Evolutionary conservation across 1,139 yeast genomes (phyloP).

Genomic region (Kodamaea sp.): DNA sequence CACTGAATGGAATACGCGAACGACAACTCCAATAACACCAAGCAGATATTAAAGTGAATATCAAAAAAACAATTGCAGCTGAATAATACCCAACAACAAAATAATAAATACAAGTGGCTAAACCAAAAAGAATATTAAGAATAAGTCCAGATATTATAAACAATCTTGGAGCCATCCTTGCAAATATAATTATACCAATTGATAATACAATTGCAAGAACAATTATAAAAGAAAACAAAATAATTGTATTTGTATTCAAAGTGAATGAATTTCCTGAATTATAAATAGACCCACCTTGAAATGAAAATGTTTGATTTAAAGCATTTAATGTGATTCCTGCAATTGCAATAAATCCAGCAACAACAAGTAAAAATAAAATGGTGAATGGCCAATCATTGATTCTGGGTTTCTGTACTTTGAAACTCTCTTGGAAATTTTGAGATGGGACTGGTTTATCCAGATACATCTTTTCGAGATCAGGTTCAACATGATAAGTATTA

Average conservation of each 20-base stretch:
- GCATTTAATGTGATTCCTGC: conserved; percentile 68
- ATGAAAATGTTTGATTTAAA: conserved; percentile 51
- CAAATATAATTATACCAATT: conserved; percentile 51
- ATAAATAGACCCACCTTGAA: conserved; percentile 68
- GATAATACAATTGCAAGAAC: conserved; percentile 62
- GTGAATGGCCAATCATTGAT: conserved; percentile 75
- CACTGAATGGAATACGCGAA: conserved; percentile 66
- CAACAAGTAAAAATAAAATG: conserved; percentile 55
- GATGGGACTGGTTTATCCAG: conserved; percentile 35
- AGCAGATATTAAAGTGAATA: conserved; percentile 61
- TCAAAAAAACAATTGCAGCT: conserved; percentile 72
- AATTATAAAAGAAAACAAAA: conserved; percentile 65
- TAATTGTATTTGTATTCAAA: conserved; percentile 68
- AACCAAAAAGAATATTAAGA: conserved; percentile 61
- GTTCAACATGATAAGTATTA: conserved; percentile 13
- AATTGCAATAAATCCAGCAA: conserved; percentile 68
- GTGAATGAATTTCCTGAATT: conserved; percentile 51
- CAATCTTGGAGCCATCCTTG: conserved; percentile 59
- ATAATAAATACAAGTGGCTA: conserved; percentile 75
- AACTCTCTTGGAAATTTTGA: conserved; percentile 57
- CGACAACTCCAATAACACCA: conserved; percentile 75
- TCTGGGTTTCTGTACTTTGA: conserved; percentile 60
- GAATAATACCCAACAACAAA: conserved; percentile 63
- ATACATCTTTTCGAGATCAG: conserved; percentile 25
- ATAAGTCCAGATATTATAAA: conserved; percentile 72